phyloP scores from a whole-genome alignment of 352 stramenopile genomes.

The Blastocystis sp. region DNA sequence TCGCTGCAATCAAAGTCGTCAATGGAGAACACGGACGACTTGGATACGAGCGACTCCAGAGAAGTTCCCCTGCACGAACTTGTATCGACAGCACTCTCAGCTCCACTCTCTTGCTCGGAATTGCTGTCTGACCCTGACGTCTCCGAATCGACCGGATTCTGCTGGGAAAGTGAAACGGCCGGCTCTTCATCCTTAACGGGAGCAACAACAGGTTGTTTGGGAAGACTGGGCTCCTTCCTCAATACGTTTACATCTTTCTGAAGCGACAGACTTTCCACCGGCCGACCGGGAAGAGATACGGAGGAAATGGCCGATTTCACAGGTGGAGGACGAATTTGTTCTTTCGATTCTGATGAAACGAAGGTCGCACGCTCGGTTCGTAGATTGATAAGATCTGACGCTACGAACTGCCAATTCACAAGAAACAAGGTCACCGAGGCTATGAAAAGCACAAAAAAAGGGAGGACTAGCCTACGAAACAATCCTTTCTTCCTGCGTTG shows the following conservation, averaged over 20 bases:
- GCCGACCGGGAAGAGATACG: no score
- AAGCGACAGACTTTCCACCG: no score
- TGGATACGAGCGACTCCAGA: neutral
- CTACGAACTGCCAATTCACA: slow-evolving; percentile 18
- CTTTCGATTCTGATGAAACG: neutral
- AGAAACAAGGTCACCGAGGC: neutral
- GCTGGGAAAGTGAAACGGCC: no score
- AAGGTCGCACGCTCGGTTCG: neutral
- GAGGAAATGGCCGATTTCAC: no score
- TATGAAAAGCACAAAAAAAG: neutral
- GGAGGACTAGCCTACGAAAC: neutral
- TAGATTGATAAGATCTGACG: neutral
- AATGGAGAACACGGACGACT: neutral
- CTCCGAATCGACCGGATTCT: no score
- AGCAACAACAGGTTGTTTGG: no score
- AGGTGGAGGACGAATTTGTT: neutral
- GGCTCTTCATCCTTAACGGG: no score
- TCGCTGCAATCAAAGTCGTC: slow-evolving; percentile 31
- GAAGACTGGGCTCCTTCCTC: no score
- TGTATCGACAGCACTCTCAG: no score
- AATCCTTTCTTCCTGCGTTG: neutral
- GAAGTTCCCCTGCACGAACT: neutral
- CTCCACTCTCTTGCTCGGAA: no score
- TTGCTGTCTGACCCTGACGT: no score
- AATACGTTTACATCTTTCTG: no score